These are phyloP conservation scores for Blastobotrys persicus DNA, from an alignment of 1,139 yeast species.

Conservation along the genomic window DNA sequence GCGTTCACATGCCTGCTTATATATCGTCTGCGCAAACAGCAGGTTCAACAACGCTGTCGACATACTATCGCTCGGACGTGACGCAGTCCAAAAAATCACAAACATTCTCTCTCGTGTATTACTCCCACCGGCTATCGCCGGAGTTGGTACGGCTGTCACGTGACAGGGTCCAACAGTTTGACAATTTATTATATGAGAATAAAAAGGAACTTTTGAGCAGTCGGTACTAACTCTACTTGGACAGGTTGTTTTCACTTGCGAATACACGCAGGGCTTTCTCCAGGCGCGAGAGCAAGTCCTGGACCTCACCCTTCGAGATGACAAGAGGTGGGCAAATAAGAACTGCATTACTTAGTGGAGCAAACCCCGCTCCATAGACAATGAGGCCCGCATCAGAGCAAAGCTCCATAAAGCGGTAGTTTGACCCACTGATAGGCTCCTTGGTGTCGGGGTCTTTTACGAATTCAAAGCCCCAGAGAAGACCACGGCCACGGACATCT, in stretches of 20 bases:
- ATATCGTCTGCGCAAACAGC: constrained; percentile 35
- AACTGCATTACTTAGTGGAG: background rate
- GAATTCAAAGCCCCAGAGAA: background rate
- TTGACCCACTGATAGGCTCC: background rate
- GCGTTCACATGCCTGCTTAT: constrained; percentile 31
- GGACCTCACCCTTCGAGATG: background rate
- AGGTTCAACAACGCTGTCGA: constrained; percentile 34
- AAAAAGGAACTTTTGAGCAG: no score
- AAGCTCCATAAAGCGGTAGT: background rate
- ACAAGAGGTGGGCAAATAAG: background rate
- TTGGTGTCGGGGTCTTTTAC: background rate
- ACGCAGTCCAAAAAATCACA: background rate
- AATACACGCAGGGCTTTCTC: background rate
- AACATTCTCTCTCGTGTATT: background rate
- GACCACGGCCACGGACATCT: background rate
- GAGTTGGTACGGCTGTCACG: no score
- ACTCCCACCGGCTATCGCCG: background rate
- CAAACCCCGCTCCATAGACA: background rate
- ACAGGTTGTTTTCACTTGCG: background rate
- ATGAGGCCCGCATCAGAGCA: background rate
- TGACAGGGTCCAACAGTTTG: no score
- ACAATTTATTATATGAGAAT: no score
- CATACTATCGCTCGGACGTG: constrained; percentile 18
- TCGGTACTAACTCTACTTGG: no score
- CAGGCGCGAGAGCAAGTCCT: background rate